Evolutionary conservation across 371 early-diverging fungal species (phyloP).

Genomic region (Syncephalis fuscata): DNA sequence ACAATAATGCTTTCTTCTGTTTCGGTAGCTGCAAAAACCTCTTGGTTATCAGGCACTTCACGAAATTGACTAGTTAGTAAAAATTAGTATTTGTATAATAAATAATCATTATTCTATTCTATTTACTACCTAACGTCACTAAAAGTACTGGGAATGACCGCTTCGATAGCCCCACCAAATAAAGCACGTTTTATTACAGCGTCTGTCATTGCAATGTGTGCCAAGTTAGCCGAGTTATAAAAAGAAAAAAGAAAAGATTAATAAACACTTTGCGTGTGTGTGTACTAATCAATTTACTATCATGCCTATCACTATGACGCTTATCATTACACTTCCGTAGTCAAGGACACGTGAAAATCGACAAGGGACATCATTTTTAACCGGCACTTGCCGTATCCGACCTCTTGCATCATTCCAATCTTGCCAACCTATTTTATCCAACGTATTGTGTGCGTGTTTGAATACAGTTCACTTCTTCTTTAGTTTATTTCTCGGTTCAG

Average conservation of each 20-base stretch:
- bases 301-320: no score
- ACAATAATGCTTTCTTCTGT: slow-evolving; percentile 69
- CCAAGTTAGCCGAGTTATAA: background rate
- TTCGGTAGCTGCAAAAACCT: slow-evolving; percentile 58
- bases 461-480: no score
- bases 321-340: no score
- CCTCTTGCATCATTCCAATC: no score
- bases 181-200: slow-evolving; percentile 14
- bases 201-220: slow-evolving; percentile 2
- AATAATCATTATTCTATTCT: background rate
- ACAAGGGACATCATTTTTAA: no score
- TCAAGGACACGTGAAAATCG: no score
- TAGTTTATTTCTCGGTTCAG: no score
- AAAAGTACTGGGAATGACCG: slow-evolving; percentile 31
- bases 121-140: slow-evolving; percentile 38
- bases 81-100: slow-evolving; percentile 1
- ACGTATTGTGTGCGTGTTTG: no score
- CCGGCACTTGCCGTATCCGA: no score
- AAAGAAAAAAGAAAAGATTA: background rate
- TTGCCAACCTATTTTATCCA: no score
- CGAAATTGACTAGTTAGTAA: slow-evolving; percentile 41
- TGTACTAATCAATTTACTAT: no score
- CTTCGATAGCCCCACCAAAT: slow-evolving; percentile 55
- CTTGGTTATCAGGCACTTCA: slow-evolving; percentile 80
- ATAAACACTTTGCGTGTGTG: no score